Evolutionary conservation across 176 grass and related monocot genomes (phyloP).

Genomic region (Oryza officinalis): DNA sequence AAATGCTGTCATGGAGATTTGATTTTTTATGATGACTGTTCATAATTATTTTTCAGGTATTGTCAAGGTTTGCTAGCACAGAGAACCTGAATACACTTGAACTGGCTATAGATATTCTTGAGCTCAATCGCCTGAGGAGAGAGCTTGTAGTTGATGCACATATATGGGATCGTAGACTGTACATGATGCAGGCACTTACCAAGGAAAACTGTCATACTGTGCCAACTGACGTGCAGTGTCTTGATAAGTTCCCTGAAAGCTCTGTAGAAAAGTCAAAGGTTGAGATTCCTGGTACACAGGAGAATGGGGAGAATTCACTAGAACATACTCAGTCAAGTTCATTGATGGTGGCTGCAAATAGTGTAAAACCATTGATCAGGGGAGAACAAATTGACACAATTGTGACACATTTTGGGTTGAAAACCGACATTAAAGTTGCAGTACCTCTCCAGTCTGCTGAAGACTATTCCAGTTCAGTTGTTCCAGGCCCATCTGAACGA

Average conservation of each 20-base stretch:
- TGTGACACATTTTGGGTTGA: constrained; percentile 43
- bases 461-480: constrained; percentile 28
- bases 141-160: constrained; percentile 67
- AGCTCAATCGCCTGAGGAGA: constrained; percentile 69
- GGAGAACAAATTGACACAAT: constrained; percentile 42
- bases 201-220: constrained; percentile 54
- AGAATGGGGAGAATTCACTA: constrained; percentile 25
- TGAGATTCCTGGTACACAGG: constrained; percentile 33
- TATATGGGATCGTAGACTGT: constrained; percentile 71
- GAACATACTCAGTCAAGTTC: constrained; percentile 34
- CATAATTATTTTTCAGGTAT: constrained; percentile 45
- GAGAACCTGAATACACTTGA: constrained; percentile 46
- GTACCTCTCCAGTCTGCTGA: constrained; percentile 52
- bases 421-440: constrained; percentile 44
- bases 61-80: constrained; percentile 39
- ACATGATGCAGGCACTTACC: constrained; percentile 67
- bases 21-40: constrained; percentile 19
- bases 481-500: constrained; percentile 21
- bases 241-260: constrained; percentile 40
- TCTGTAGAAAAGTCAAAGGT: constrained; percentile 31
- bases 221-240: constrained; percentile 37
- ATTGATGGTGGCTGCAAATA: constrained; percentile 11
- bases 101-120: constrained; percentile 72
- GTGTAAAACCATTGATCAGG: constrained; percentile 24
- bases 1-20: constrained; percentile 3